A percentile compares a stretch with the other conserved stretches of the same genome.
These are phyloP conservation scores for Coffea eugenioides DNA, from an alignment of 257 asterid genomes.

Conservation along the genomic window DNA sequence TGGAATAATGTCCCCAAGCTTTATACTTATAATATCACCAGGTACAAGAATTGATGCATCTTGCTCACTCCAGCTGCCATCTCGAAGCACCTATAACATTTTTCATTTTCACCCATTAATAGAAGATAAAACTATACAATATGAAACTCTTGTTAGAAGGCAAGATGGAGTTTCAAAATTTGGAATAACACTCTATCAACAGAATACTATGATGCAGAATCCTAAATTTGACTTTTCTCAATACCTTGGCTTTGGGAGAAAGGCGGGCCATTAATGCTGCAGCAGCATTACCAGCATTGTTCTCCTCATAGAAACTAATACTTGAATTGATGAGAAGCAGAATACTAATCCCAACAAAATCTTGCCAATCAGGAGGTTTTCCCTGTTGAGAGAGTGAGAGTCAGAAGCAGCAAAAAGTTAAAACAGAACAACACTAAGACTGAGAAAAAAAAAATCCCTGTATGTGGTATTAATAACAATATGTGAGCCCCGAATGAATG, in stretches of 20 bases:
- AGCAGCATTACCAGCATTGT: slow-evolving; percentile 82
- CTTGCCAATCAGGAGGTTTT: slow-evolving; percentile 53
- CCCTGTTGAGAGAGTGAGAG: slow-evolving; percentile 29
- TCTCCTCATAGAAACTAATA: slow-evolving; percentile 66
- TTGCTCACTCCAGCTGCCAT: slow-evolving; percentile 56
- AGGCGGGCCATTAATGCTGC: slow-evolving; percentile 77
- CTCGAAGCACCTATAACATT: slow-evolving; percentile 47
- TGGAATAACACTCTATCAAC: not conserved
- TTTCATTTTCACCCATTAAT: no score
- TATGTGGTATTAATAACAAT: not conserved
- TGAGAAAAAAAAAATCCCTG: no score
- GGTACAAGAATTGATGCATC: slow-evolving; percentile 74
- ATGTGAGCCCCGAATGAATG: no score
- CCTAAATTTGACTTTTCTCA: slow-evolving; percentile 18
- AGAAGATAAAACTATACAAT: no score
- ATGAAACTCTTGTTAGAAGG: no score
- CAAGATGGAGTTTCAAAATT: not conserved
- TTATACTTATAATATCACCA: slow-evolving; percentile 64
- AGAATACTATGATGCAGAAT: no score
- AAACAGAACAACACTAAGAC: not conserved
- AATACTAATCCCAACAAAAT: slow-evolving; percentile 50
- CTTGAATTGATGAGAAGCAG: slow-evolving; percentile 64
- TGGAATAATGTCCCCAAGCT: slow-evolving; percentile 71
- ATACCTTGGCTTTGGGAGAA: slow-evolving; percentile 73
- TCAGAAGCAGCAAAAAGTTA: not conserved